phyloP scores from a whole-genome alignment of 306 rosid genomes.

The Ammopiptanthus mongolicus region DNA sequence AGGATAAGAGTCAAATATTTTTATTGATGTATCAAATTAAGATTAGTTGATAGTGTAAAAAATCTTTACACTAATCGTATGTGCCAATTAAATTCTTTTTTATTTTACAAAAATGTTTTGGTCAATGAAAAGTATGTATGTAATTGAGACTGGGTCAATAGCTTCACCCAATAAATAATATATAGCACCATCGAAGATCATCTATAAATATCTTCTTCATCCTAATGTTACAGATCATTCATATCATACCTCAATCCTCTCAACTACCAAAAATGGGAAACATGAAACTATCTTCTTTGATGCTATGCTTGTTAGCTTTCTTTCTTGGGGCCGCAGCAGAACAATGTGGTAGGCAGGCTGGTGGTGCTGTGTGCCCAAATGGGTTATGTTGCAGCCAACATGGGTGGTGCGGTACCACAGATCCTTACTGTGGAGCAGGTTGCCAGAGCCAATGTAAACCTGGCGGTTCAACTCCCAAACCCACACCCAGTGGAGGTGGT shows the following conservation, averaged over 20 bases:
- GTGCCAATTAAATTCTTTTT: too few relatives aligned
- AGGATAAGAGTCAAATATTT: too few relatives aligned
- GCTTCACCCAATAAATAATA: too few relatives aligned
- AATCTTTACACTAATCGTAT: too few relatives aligned
- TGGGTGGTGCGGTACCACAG: conserved; percentile 43
- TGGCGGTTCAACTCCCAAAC: background rate
- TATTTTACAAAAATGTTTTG: too few relatives aligned
- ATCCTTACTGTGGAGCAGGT: conserved; percentile 11
- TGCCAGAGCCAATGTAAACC: conserved; percentile 49
- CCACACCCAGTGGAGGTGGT: conserved; percentile 1
- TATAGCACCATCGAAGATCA: background rate
- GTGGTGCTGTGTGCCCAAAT: conserved; percentile 38
- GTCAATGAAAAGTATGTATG: too few relatives aligned
- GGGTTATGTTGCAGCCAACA: conserved; percentile 43
- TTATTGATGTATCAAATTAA: too few relatives aligned
- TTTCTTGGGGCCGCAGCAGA: conserved; percentile 17
- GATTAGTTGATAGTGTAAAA: too few relatives aligned
- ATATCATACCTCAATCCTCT: background rate
- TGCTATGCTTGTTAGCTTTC: background rate
- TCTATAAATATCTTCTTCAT: conserved; percentile 5
- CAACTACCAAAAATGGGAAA: background rate
- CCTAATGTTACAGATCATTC: background rate
- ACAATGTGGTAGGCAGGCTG: conserved; percentile 51
- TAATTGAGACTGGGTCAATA: too few relatives aligned
- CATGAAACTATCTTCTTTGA: background rate